phyloP scores from a whole-genome alignment of 306 rosid genomes.

The Mimosa pudica region DNA sequence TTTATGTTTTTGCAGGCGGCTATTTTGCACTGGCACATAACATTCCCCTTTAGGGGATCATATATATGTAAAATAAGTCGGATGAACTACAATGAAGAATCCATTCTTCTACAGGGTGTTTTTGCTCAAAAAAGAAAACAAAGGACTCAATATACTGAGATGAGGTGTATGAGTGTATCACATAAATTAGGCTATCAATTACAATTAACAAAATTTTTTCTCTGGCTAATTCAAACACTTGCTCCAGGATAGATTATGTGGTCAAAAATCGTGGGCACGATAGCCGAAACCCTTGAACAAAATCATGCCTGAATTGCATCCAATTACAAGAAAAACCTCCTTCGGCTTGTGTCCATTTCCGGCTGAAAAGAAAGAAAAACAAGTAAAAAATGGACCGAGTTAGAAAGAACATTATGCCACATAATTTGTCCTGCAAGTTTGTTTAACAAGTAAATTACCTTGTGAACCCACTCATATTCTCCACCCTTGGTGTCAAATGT shows the following conservation, averaged over 20 bases:
- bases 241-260: neutral
- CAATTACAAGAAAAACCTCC: conserved; percentile 88
- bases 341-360: conserved; percentile 97
- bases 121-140: neutral
- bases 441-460: conserved; percentile 52
- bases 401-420: conserved; percentile 20
- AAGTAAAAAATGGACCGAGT: conserved; percentile 6
- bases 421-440: neutral
- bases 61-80: neutral
- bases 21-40: too few relatives aligned
- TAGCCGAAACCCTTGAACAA: conserved; percentile 11
- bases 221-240: neutral
- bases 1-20: too few relatives aligned
- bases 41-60: too few relatives aligned
- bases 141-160: neutral
- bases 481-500: conserved; percentile 87
- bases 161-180: neutral
- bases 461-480: conserved; percentile 96
- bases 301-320: conserved; percentile 32
- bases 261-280: conserved; percentile 21
- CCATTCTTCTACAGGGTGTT: neutral
- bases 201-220: neutral
- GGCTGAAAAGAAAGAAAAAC: conserved; percentile 55
- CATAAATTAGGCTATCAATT: neutral
- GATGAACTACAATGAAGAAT: neutral